Base-by-base conservation (phyloP, 352 stramenopile species). In the Phytopythium sindhum region DNA sequence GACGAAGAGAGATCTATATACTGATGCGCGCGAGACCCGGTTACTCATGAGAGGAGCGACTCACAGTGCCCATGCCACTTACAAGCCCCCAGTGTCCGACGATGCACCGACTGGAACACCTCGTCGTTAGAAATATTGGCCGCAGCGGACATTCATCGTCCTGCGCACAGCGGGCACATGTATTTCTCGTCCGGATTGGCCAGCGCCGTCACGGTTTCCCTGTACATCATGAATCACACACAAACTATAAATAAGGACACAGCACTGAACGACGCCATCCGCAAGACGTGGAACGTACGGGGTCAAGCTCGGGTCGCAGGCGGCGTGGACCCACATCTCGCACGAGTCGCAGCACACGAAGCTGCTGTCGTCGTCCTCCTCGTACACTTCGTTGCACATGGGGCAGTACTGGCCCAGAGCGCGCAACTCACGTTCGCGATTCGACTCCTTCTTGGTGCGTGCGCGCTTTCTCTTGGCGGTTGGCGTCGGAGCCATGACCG, bases 311-410 rank as follows among this genome's bases (percentile, higher is more conserved):
- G 75, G 45, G 60, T 96, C 87, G 65, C 87, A 96, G 9, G 73
- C 74, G 5, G 73, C 81, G 68, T 96, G 87, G 21, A 96, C 80
- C 87, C 87, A 96, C 69, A 94, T 90, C 63, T 96, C 87, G 56
- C 87, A 96, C 54, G 85, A 90, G 66, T 96, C 87, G 70, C 87
- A 96, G 77, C 87, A 96, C 26, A 96, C 84, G 64, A 96, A 96
- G 39, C 77, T 88, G 64, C 76, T 91, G 53, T 78, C 76, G 64
- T 96, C 87, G 70, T 96, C 85, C 45, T 94, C 85, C 64, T 96
- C 87, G 70, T 96, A 96, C 15, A 80, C 75, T 56, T 80, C 73
- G 67, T 89, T 94, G 78, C 87, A 96, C 60, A 96, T 85, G 1
- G 87, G 87, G 57, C 87, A 96, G 72, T 96, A 96, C 62, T 96